Percentiles rank a stretch among this genome's conserved stretches.
Evolutionary conservation across 345 rosid genomes (phyloP).

Genomic region (Acer campestre): DNA sequence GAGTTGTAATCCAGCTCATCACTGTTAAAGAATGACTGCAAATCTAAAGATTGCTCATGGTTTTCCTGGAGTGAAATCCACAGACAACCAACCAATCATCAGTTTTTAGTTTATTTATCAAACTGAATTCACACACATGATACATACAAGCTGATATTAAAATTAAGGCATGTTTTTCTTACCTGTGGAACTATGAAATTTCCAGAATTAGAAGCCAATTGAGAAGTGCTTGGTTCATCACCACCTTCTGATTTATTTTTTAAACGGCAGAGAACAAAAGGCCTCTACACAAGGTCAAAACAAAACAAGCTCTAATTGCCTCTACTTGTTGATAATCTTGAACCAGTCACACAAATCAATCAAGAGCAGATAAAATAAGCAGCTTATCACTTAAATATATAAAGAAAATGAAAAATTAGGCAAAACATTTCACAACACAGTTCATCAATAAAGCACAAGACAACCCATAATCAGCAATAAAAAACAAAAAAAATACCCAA

Average conservation of each 20-base stretch:
- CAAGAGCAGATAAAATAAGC: neutral
- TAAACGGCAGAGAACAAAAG: conserved; percentile 25
- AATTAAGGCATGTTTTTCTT: neutral
- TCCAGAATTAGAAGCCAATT: conserved; percentile 1
- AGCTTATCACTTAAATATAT: neutral
- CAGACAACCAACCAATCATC: conserved; percentile 1
- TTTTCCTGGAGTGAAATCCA: conserved; percentile 16
- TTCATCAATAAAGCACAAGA: neutral
- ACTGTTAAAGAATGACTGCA: neutral
- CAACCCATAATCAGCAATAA: too few species aligned
- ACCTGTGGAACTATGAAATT: conserved; percentile 8
- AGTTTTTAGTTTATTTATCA: neutral
- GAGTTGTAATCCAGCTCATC: neutral
- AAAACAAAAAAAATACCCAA: neutral
- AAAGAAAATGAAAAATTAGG: too few species aligned
- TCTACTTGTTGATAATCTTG: neutral
- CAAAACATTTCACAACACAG: too few species aligned
- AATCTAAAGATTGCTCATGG: neutral
- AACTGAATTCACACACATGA: neutral
- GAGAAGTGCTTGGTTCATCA: neutral
- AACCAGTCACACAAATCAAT: neutral
- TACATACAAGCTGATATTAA: too few species aligned
- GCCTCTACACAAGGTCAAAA: neutral
- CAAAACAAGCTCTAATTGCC: too few species aligned
- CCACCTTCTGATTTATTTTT: conserved; percentile 6